These are phyloP conservation scores for Aspergillus intermedius DNA, from an alignment of 2,329 filamentous ascomycete species.

Conservation along the genomic window DNA sequence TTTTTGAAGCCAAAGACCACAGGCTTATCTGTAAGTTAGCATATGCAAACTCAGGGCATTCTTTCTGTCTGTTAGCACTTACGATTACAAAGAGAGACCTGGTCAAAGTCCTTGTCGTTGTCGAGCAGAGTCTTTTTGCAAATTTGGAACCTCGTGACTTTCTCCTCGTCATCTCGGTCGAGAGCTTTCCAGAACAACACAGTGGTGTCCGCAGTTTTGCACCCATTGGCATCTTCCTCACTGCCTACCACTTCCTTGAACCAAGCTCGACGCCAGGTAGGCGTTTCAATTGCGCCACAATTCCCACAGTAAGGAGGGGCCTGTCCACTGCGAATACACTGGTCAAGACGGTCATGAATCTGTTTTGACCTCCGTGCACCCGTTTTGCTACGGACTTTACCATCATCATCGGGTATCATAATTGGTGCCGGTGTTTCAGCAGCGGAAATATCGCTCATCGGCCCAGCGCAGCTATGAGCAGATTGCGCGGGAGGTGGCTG, in stretches of 20 bases:
- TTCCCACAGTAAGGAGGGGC: conserved; percentile 87
- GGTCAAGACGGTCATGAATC: conserved; percentile 51
- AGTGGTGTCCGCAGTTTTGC: conserved; percentile 62
- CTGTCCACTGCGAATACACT: conserved; percentile 65
- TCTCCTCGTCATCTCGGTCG: conserved; percentile 56
- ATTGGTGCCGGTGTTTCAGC: conserved; percentile 32
- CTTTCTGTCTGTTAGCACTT: conserved; percentile 34
- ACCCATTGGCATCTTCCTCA: conserved; percentile 61
- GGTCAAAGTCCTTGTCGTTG: conserved; percentile 64
- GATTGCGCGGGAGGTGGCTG: conserved; percentile 22
- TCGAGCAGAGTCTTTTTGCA: conserved; percentile 66
- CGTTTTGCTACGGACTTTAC: conserved; percentile 41
- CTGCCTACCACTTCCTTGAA: conserved; percentile 66
- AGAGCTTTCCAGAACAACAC: conserved; percentile 68
- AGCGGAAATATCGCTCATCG: conserved; percentile 40
- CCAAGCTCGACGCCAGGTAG: conserved; percentile 92
- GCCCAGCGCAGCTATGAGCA: conserved; percentile 39
- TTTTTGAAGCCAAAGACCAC: conserved; percentile 90
- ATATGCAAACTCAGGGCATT: background rate
- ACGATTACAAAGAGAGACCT: conserved; percentile 82
- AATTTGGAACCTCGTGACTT: conserved; percentile 60
- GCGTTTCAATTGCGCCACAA: conserved; percentile 90
- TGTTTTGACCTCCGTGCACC: conserved; percentile 61
- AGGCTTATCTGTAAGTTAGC: conserved; percentile 48
- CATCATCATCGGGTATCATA: conserved; percentile 19